Base-by-base conservation (phyloP, 768 basidiomycete species). In the Rhizopogon roseolus region DNA sequence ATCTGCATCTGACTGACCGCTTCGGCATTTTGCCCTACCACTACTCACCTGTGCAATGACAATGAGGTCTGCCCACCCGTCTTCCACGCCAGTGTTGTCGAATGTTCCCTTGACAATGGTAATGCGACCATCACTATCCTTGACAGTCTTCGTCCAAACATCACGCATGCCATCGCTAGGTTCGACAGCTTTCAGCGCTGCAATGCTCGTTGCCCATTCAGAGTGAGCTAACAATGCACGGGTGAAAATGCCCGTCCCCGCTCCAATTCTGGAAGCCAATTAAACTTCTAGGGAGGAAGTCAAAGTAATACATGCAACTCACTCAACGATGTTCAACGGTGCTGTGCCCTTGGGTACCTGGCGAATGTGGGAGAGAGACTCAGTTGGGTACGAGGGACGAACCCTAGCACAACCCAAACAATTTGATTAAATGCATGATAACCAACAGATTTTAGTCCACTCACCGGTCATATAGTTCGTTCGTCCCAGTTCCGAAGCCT, bases 161-260 rank as follows among this genome's bases (percentile, higher is more conserved):
- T 76, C 72, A 50, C 94, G 78, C 95, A 97, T 97, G 28, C 94
- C 95, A 42, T 76, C 74, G 59, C 88, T 89, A 14, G 95, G 95
- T 66, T 98, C 95, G 32, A 94, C 63, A 4, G 89, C 90, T 49
- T 76, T 75, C 16, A 95, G 66, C 43, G 76, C 67, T 28, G 71
- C 72, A 45, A 93, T 73, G 53, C 64, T 66, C 41, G 67, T 63
- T 16, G 78, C 61, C 80, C 80, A 85, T 38, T 75, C 77, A 16
- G 76, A 73, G 66, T 90, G 79, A 6, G 81, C 78, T 39, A 95
- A 73, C 22, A 96, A 68, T 3, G 91, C 86, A 9, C 91, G 82
- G 10, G 93, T 91, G 68, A 94, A 96, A 52, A 97, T 84, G 13
- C 93, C 93, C 2, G 92, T 94, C 25, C 93, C 93, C 5, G 87